A percentile compares a stretch with the other conserved stretches of the same genome.
phyloP scores from a whole-genome alignment of 1,284 basidiomycete genomes.

The Microbotryum lychnidis-dioicae region DNA sequence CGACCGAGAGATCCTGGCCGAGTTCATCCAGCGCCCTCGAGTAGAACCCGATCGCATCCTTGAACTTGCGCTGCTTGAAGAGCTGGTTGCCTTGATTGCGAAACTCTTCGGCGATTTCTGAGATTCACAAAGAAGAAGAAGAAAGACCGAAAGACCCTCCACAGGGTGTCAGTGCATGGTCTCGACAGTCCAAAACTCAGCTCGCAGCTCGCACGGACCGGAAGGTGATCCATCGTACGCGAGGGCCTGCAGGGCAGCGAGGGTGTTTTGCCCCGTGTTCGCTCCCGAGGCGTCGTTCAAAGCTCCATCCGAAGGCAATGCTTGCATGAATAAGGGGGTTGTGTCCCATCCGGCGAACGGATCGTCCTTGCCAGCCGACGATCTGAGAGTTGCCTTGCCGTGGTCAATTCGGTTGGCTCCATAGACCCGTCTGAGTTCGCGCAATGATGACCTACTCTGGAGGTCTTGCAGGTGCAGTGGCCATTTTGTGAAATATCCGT shows the following conservation, averaged over 20 bases:
- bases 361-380: constrained; percentile 3
- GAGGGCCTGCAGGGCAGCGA: constrained; percentile 79
- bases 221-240: constrained; percentile 84
- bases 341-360: constrained; percentile 24
- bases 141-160: neutral
- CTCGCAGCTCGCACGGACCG: constrained; percentile 52
- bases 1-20: constrained; percentile 50
- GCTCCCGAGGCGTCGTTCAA: constrained; percentile 5
- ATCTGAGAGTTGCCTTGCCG: neutral
- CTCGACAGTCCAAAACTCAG: constrained; percentile 1
- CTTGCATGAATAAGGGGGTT: constrained; percentile 83
- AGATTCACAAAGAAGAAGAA: neutral
- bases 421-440: neutral
- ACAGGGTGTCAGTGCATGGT: neutral
- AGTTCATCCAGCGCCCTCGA: constrained; percentile 76
- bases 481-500: neutral
- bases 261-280: constrained; percentile 40
- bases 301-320: constrained; percentile 51
- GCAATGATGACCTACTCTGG: constrained; percentile 1
- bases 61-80: constrained; percentile 73
- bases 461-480: constrained; percentile 6
- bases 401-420: neutral
- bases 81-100: constrained; percentile 94
- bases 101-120: constrained; percentile 85
- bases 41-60: constrained; percentile 84